Evolutionary conservation across 2,329 filamentous ascomycete genomes (phyloP).

Genomic region (Fusarium sp.): DNA sequence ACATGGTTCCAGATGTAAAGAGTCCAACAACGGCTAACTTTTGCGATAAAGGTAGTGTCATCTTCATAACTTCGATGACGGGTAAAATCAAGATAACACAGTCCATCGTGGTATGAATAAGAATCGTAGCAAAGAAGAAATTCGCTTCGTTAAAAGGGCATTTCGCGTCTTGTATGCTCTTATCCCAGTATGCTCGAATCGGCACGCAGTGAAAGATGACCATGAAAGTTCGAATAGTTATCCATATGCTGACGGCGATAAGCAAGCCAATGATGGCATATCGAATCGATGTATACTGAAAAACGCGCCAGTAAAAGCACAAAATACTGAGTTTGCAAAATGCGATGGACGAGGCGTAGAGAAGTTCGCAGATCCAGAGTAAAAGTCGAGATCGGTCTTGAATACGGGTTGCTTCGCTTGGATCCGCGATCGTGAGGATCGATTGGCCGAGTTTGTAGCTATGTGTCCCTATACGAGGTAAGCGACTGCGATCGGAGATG

Average conservation of each 20-base stretch:
- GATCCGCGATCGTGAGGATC: background rate
- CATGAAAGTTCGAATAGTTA: conserved; percentile 47
- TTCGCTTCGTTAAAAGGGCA: conserved; percentile 48
- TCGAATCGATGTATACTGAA: conserved; percentile 43
- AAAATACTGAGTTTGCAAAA: conserved; percentile 47
- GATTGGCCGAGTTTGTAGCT: conserved; percentile 30
- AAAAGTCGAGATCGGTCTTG: conserved; percentile 26
- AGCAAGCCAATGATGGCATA: conserved; percentile 43
- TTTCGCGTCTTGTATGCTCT: conserved; percentile 34
- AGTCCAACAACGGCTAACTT: conserved; percentile 24
- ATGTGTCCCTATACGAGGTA: conserved; percentile 23
- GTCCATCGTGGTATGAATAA: conserved; percentile 47
- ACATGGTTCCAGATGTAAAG: conserved; percentile 27
- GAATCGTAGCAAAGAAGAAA: conserved; percentile 50
- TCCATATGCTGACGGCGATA: conserved; percentile 39
- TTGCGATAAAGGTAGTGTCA: conserved; percentile 9
- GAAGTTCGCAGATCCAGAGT: conserved; percentile 28
- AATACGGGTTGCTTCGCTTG: background rate
- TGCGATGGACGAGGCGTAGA: conserved; percentile 45
- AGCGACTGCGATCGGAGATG: background rate
- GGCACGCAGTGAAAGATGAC: conserved; percentile 52
- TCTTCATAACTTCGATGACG: conserved; percentile 29
- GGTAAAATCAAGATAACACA: conserved; percentile 21
- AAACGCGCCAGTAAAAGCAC: conserved; percentile 48
- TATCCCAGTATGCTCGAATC: conserved; percentile 49